Conservation (phyloP, 257 asterid species). For the Capsicum baccatum region DNA sequence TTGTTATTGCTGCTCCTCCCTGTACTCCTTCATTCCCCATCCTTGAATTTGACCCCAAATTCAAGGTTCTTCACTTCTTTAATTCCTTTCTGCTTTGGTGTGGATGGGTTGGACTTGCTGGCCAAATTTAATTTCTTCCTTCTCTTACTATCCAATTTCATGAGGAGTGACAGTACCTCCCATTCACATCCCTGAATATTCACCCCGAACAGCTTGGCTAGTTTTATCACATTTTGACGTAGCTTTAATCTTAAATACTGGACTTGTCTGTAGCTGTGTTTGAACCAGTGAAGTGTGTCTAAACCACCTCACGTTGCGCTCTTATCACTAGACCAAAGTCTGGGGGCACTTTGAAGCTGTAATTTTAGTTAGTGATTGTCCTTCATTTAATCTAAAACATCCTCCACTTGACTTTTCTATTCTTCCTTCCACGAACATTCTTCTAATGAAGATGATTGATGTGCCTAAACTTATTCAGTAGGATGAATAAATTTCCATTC, state of each 20-base stretch:
- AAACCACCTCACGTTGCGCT: neutral
- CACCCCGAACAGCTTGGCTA: too few species aligned
- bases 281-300: neutral
- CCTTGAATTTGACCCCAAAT: too few species aligned
- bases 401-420: neutral
- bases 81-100: too few species aligned
- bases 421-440: neutral
- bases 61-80: too few species aligned
- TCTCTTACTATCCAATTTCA: too few species aligned
- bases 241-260: neutral
- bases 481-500: neutral
- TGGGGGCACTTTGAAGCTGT: conserved; percentile 20
- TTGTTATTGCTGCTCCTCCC: too few species aligned
- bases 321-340: neutral
- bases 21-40: too few species aligned
- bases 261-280: neutral
- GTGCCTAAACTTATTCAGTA: neutral
- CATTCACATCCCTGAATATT: too few species aligned
- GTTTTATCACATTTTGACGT: too few species aligned
- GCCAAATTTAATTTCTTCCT: too few species aligned
- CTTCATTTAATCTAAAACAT: neutral
- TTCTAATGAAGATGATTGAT: neutral
- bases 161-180: too few species aligned
- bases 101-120: too few species aligned
- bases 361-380: neutral